Evolutionary conservation across 768 basidiomycete genomes (phyloP), one percentile per base, ranked within the genome.

Genomic region (Polyporus arcularius): DNA sequence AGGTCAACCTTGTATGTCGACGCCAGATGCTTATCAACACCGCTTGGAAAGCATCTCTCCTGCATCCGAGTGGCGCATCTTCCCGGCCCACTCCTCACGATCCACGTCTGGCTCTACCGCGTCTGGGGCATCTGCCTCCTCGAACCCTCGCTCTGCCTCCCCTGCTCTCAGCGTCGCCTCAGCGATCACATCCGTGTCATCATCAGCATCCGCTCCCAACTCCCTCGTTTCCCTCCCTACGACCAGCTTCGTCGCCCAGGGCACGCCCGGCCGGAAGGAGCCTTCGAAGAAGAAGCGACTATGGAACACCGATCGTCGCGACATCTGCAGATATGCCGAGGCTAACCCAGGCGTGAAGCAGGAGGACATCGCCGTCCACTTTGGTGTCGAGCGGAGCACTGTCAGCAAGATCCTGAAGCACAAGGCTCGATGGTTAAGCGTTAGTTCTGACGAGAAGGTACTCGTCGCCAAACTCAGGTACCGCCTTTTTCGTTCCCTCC

Each of bases 371-470:
- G 94, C 89, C 4, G 77, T 78, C 11, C 75, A 77, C 35, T 95
- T 88, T 71, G 83, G 84, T 52, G 89, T 94, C 61, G 94, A 96
- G 70, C 86, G 94, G 54, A 94, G 92, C 75, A 96, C 94, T n/a
- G 88, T 96, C 73, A 91, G 89, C 75, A 95, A 96, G 76, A 94
- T 94, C 63, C 80, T 95, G 65, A 94, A 94, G 73, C 77, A 89
- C 69, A 92, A 90, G 74, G 79, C 81, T n/a, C 84, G 85, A 64
- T 96, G 92, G 93, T 76, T 94, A 70, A 85, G 82, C 65, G 80
- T 89, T 42, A 79, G 82, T 14, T 81, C 82, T 57, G 82, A 85
- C 68, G 82, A 83, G 59, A 80, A 78, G 60, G 77, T 83, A 61
- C 80, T 81, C 53, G 78, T 85, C 59, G 80, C 86, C n/a, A 89